phyloP scores from a whole-genome alignment of 2,329 filamentous ascomycete species.

The Teratosphaeria zuluensis region DNA sequence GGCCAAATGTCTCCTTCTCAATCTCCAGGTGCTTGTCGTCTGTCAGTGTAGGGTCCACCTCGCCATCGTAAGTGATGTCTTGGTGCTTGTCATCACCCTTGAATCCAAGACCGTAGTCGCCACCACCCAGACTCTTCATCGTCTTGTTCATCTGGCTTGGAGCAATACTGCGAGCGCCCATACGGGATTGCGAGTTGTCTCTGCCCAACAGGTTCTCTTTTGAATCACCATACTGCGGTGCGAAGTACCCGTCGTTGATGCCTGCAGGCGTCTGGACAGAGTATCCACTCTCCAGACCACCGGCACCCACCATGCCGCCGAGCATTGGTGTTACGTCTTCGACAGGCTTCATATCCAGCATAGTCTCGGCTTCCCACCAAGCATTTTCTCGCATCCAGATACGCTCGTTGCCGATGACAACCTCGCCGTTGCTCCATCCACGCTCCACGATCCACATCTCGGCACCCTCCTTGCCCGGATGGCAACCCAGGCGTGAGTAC shows the following conservation, averaged over 20 bases:
- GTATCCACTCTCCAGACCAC: slow-evolving; percentile 63
- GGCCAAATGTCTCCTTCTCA: slow-evolving; percentile 50
- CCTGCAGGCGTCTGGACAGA: slow-evolving; percentile 46
- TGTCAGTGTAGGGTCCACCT: slow-evolving; percentile 67
- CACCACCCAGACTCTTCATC: slow-evolving; percentile 38
- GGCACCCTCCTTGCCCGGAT: slow-evolving; percentile 82
- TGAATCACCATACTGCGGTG: slow-evolving; percentile 35
- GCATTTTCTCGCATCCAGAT: slow-evolving; percentile 91
- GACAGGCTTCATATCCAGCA: slow-evolving; percentile 77
- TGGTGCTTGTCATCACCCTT: slow-evolving; percentile 75
- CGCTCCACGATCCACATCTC: slow-evolving; percentile 90
- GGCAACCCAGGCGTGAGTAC: slow-evolving; percentile 74
- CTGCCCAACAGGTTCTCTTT: slow-evolving; percentile 59
- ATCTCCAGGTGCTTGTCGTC: slow-evolving; percentile 68
- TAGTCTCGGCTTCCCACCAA: slow-evolving; percentile 97
- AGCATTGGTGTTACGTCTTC: slow-evolving; percentile 33
- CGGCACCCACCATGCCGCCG: slow-evolving; percentile 44
- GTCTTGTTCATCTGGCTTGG: slow-evolving; percentile 52
- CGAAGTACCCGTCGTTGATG: slow-evolving; percentile 17
- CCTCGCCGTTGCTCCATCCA: slow-evolving; percentile 97
- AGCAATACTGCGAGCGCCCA: slow-evolving; percentile 33
- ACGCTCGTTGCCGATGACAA: slow-evolving; percentile 79
- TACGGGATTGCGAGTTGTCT: slow-evolving; percentile 34
- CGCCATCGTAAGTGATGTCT: slow-evolving; percentile 61
- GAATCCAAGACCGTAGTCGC: slow-evolving; percentile 79